A percentile compares a stretch with the other conserved stretches of the same genome.
Conservation (phyloP, 2,329 filamentous ascomycete genomes). For the Colletotrichum brevisporum region DNA sequence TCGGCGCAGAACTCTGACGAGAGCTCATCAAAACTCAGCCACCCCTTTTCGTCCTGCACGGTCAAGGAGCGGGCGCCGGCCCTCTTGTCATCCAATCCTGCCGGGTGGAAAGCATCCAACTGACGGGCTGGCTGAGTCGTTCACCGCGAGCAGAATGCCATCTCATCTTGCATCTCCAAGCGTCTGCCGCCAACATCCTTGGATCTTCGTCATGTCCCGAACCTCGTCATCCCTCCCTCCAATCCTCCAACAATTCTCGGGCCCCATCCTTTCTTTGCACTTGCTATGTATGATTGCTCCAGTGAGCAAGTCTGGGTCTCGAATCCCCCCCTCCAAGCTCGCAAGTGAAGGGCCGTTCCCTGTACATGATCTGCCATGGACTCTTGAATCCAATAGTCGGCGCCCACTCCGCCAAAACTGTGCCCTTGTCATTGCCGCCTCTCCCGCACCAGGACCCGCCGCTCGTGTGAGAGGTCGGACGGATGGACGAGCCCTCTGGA, state of each 20-base stretch:
- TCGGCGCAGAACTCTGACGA: conserved; percentile 21
- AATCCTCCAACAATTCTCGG: neutral
- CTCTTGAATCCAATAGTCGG: conserved; percentile 31
- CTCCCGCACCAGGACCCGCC: conserved; percentile 22
- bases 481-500: conserved; percentile 19
- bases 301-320: conserved; percentile 30
- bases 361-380: conserved; percentile 35
- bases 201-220: conserved; percentile 23
- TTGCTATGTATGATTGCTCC: conserved; percentile 9
- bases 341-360: conserved; percentile 34
- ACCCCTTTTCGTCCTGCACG: conserved; percentile 33
- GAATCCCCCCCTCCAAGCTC: conserved; percentile 8
- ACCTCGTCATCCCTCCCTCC: conserved; percentile 19
- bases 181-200: conserved; percentile 36
- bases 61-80: conserved; percentile 29
- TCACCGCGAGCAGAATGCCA: conserved; percentile 30
- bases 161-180: conserved; percentile 40
- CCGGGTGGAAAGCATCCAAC: conserved; percentile 6
- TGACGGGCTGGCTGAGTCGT: conserved; percentile 24
- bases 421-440: conserved; percentile 35
- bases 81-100: conserved; percentile 34
- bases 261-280: too few relatives aligned
- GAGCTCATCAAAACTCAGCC: conserved; percentile 34
- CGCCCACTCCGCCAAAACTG: conserved; percentile 6
- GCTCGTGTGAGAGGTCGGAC: conserved; percentile 20